Base-by-base conservation (phyloP, 208 protist species). In the Kentomonas sorsogonicus region DNA sequence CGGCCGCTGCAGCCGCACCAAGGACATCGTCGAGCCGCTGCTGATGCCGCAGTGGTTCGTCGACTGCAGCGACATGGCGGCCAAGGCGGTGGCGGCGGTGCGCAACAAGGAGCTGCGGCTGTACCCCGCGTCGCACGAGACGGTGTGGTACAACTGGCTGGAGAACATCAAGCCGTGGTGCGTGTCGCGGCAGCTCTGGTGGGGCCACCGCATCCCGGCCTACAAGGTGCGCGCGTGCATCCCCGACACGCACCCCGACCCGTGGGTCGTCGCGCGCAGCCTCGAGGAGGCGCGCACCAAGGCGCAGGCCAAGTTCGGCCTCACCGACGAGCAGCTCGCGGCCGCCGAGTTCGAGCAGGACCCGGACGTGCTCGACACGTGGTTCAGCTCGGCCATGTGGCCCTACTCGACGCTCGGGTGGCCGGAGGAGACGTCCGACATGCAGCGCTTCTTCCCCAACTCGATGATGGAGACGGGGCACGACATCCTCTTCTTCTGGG, bases 401-500 rank as follows among this genome's bases (percentile, higher is more conserved):
- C 99, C 99, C 58, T 99, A 99, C 75, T 98, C 96, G 11, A 93
- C 89, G 2, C 69, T 99, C 9, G 97, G 95, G 29, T 99, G 98
- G 98, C 98, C 98, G 34, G 65, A 78, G 16, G 72, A 97, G 45
- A 86, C 79, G 20, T 56, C 67, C 16, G 97, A 99, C 63, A 91
- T 98, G 68, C 65, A 96, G 50, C 72, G 80, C 22, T 99, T 98
- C 77, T 99, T 98, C 73, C 98, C 98, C 36, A 97, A 75, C 30
- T 66, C 74, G 18, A 56, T 99, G 7, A 91, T 99, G 55, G 98
- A 99, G 82, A 99, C 99, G 18, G 99, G 99, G 20, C 69, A 93
- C 51, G 99, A 99, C 79, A 99, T 99, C 66, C 59, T 99, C 23
- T 99, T 99, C 86, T 99, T 99, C 84, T 99, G 99, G 99, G 99